phyloP scores from a whole-genome alignment of 257 asterid genomes.

The Leptodermis oblonga region DNA sequence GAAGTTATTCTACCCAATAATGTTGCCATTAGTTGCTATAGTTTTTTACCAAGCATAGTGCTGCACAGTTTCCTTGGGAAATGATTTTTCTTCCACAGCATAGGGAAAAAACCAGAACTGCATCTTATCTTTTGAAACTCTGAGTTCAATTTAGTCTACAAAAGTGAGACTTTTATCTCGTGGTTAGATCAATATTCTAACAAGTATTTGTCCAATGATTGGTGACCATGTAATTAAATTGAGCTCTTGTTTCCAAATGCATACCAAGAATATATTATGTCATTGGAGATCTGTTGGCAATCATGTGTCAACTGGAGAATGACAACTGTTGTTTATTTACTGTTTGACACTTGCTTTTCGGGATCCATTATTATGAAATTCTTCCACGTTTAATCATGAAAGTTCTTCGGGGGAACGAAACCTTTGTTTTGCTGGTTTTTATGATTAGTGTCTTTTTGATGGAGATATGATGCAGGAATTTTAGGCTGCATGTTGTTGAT shows the following conservation, averaged over 20 bases:
- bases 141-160: too few relatives aligned
- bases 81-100: background rate
- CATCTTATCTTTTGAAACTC: too few relatives aligned
- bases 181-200: too few relatives aligned
- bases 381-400: background rate
- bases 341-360: background rate
- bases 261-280: background rate
- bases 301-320: background rate
- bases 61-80: background rate
- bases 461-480: background rate
- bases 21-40: background rate
- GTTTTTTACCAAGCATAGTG: background rate
- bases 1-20: background rate
- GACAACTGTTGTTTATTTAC: background rate
- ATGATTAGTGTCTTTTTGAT: background rate
- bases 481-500: background rate
- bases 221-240: too few relatives aligned
- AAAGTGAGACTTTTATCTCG: too few relatives aligned
- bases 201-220: too few relatives aligned
- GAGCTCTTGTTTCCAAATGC: too few relatives aligned
- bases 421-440: background rate
- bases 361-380: background rate
- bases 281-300: background rate
- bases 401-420: background rate
- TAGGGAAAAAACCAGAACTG: background rate